Evolutionary conservation across 257 asterid species (phyloP).

Genomic region (Primulina tabacum): DNA sequence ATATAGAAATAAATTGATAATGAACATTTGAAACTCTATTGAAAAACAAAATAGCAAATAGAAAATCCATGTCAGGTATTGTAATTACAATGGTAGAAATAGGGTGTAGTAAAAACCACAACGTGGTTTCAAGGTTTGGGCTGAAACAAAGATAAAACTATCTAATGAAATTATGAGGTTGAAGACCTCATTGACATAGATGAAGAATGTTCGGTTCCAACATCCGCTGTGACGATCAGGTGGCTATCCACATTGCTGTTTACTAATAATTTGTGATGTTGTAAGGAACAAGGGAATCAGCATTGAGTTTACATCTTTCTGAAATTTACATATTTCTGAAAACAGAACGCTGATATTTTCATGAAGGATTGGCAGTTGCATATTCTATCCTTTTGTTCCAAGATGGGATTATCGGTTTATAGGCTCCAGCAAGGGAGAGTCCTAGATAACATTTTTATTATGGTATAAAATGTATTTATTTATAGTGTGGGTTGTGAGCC

Average conservation of each 20-base stretch:
- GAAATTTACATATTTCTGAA: not conserved
- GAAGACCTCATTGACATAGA: not conserved
- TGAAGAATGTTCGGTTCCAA: not conserved
- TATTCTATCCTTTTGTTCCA: not conserved
- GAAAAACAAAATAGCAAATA: not conserved
- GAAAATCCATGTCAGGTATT: not conserved
- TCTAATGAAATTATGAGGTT: not conserved
- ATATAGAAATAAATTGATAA: no score
- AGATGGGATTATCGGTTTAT: not conserved
- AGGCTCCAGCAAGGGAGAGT: slow-evolving; percentile 9
- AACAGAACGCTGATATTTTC: not conserved
- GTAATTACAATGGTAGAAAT: no score
- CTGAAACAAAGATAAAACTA: not conserved
- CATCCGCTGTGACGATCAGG: not conserved
- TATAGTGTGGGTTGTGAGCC: not conserved
- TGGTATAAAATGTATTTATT: slow-evolving; percentile 1
- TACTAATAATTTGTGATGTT: not conserved
- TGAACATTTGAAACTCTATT: not conserved
- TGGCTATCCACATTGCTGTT: not conserved
- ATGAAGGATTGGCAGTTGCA: not conserved
- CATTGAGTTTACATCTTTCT: not conserved
- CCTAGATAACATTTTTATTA: not conserved
- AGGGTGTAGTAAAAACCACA: no score
- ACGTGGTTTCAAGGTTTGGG: not conserved
- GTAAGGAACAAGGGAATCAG: not conserved